phyloP scores from a whole-genome alignment of 2,329 filamentous ascomycete species.

The Kalmusia sp. region DNA sequence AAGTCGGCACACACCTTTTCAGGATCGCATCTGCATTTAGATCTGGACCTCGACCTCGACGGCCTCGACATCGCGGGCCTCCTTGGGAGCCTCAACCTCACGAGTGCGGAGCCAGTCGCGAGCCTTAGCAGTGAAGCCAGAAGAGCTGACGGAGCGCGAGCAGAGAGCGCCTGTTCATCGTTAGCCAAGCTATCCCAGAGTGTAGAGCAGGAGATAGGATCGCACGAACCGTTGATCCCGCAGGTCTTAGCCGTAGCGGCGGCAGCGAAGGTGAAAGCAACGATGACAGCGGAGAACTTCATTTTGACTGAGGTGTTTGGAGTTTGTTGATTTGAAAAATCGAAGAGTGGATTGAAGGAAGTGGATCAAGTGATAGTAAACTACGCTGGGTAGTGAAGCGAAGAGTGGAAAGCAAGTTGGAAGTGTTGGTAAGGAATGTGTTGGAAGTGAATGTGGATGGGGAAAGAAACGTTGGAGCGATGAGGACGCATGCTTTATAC shows the following conservation, averaged over 20 bases:
- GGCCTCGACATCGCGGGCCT: neutral
- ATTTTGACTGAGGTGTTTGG: neutral
- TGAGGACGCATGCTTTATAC: neutral
- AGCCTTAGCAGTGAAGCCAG: slow-evolving; percentile 9
- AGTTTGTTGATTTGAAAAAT: neutral
- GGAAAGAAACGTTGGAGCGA: neutral
- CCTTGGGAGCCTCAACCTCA: neutral
- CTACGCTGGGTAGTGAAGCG: slow-evolving; percentile 3
- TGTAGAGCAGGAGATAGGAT: neutral
- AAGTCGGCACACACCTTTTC: neutral
- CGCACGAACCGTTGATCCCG: slow-evolving; percentile 6
- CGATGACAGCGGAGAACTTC: slow-evolving; percentile 4
- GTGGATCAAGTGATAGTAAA: neutral
- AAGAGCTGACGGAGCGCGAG: slow-evolving; percentile 1
- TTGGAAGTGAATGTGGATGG: slow-evolving; percentile 3
- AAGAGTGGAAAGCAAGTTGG: neutral
- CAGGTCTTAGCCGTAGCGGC: slow-evolving; percentile 4
- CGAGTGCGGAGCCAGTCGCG: slow-evolving; percentile 8
- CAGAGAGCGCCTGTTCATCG: slow-evolving; percentile 5
- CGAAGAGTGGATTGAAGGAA: neutral
- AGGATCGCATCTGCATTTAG: neutral
- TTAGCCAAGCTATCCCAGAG: neutral
- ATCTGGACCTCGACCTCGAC: slow-evolving; percentile 4
- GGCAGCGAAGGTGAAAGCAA: slow-evolving; percentile 7
- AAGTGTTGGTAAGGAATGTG: neutral